These are phyloP conservation scores for Luvunga scandens DNA, from an alignment of 345 rosid genomes.

Conservation along the genomic window DNA sequence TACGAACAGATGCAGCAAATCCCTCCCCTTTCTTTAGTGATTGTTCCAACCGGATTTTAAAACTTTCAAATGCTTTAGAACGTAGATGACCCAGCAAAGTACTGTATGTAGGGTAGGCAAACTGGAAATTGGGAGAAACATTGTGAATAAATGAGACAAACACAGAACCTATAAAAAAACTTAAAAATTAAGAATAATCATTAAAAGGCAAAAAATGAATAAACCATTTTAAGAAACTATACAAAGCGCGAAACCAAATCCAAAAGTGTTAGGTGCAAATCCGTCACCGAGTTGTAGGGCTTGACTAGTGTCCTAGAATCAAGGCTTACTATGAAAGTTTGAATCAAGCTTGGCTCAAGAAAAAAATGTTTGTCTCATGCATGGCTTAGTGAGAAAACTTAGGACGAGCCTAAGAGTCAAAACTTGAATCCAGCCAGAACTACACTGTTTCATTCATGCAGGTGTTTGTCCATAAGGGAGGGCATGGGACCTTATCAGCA, in stretches of 20 bases:
- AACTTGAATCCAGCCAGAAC: not conserved
- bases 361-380: not conserved
- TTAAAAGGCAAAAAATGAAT: not conserved
- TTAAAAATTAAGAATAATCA: not conserved
- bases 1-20: conserved; percentile 59
- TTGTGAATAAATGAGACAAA: not conserved
- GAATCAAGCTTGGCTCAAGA: not conserved
- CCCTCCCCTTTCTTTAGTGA: conserved; percentile 51
- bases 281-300: not conserved
- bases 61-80: conserved; percentile 44
- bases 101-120: conserved; percentile 49
- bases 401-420: not conserved
- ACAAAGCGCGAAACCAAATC: not conserved
- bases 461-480: not conserved
- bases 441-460: not conserved
- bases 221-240: not conserved
- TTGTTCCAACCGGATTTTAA: conserved; percentile 49
- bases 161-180: not conserved
- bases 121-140: conserved; percentile 34
- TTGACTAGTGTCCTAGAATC: not conserved
- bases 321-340: not conserved
- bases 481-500: not conserved
- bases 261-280: not conserved
- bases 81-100: conserved; percentile 62
- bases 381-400: not conserved